phyloP scores from a whole-genome alignment of 2,329 filamentous ascomycete genomes.

The Neonectria sp. region DNA sequence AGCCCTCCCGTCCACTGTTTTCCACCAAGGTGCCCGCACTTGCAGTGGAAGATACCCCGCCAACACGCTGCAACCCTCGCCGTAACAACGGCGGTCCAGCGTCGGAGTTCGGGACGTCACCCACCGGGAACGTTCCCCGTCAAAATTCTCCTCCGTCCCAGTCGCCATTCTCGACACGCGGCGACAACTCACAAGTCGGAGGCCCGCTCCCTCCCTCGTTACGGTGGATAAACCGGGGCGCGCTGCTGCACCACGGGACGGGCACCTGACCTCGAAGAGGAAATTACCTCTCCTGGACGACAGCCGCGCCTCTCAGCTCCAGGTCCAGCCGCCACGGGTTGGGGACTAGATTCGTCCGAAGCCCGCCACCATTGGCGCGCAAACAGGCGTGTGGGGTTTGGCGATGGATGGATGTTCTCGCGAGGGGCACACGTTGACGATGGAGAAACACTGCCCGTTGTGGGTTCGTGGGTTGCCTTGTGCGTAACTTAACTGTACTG shows the following conservation, averaged over 20 bases:
- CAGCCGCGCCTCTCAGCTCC: constrained; percentile 47
- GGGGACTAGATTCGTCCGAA: constrained; percentile 7
- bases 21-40: too few relatives aligned
- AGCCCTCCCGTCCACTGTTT: constrained; percentile 9
- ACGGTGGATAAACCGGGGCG: neutral
- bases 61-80: neutral
- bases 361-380: constrained; percentile 42
- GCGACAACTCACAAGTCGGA: neutral
- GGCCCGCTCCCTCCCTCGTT: neutral
- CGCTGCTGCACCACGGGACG: neutral
- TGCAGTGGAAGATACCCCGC: constrained; percentile 1
- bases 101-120: constrained; percentile 24
- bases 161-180: neutral
- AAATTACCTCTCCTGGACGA: constrained; percentile 32
- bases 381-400: constrained; percentile 20
- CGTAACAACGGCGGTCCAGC: constrained; percentile 5
- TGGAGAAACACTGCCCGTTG: neutral
- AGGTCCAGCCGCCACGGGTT: constrained; percentile 36
- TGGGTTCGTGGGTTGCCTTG: neutral
- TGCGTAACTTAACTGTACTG: neutral
- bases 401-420: neutral
- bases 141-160: neutral
- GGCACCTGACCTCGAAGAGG: constrained; percentile 31
- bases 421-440: neutral
- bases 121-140: constrained; percentile 1